Conservation (phyloP, 306 rosid genomes). For the Echinosophora koreensis region DNA sequence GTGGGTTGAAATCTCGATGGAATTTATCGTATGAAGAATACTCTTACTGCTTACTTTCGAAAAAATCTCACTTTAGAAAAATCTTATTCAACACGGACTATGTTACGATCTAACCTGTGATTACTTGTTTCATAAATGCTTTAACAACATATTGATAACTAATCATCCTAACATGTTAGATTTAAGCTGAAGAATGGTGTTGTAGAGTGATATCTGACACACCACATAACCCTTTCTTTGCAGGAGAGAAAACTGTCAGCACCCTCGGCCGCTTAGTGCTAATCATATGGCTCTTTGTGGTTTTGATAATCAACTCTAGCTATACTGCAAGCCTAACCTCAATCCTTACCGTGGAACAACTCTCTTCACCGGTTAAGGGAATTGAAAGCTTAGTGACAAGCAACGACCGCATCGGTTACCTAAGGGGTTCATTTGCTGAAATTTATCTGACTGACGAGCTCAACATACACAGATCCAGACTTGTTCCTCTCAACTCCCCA, state of each 20-base stretch:
- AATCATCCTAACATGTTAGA: background rate
- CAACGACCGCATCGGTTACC: slow-evolving; percentile 70
- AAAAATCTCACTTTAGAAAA: too few species aligned
- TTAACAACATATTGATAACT: background rate
- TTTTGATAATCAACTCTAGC: slow-evolving; percentile 81
- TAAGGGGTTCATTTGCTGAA: slow-evolving; percentile 67
- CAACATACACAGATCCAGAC: slow-evolving; percentile 65
- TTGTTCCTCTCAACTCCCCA: slow-evolving; percentile 60
- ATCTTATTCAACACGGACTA: too few species aligned
- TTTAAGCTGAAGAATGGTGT: background rate
- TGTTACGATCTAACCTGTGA: background rate
- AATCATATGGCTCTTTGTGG: slow-evolving; percentile 82
- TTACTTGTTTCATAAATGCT: background rate
- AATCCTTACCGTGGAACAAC: slow-evolving; percentile 80
- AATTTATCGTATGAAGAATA: too few species aligned
- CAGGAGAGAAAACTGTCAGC: slow-evolving; percentile 79
- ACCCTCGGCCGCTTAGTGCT: slow-evolving; percentile 77
- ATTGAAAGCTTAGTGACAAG: slow-evolving; percentile 62
- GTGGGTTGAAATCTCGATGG: too few species aligned
- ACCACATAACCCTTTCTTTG: slow-evolving; percentile 10
- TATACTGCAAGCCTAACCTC: slow-evolving; percentile 87
- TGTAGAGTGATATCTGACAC: background rate
- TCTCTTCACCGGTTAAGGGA: slow-evolving; percentile 74
- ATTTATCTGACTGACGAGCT: slow-evolving; percentile 67
- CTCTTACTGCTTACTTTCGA: too few species aligned